Evolutionary conservation across 768 basidiomycete genomes (phyloP).

Genomic region (Lentinula sp.): DNA sequence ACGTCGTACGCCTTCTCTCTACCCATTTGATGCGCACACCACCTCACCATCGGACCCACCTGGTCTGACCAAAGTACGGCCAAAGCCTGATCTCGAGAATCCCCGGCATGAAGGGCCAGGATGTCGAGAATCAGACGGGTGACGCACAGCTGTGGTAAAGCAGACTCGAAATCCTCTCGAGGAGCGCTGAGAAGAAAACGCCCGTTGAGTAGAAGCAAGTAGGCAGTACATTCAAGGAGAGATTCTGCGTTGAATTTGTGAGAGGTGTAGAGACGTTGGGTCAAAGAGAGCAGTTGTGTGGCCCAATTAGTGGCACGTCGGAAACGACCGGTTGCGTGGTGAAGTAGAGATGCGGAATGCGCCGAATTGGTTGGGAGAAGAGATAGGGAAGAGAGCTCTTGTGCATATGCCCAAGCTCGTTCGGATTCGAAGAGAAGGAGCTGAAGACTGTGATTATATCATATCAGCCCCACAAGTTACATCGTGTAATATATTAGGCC

Average conservation of each 20-base stretch:
- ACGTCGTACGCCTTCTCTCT: constrained; percentile 75
- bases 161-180: constrained; percentile 69
- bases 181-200: constrained; percentile 60
- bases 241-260: constrained; percentile 49
- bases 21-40: constrained; percentile 88
- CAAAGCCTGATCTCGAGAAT: constrained; percentile 83
- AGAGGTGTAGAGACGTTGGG: constrained; percentile 53
- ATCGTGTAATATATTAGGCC: background rate
- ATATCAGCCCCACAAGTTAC: constrained; percentile 3
- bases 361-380: constrained; percentile 45
- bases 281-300: constrained; percentile 67
- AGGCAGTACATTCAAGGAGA: constrained; percentile 67
- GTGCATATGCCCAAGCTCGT: constrained; percentile 86
- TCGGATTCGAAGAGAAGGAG: constrained; percentile 87
- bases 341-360: constrained; percentile 53
- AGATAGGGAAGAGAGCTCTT: constrained; percentile 59
- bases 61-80: constrained; percentile 81
- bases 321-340: constrained; percentile 75
- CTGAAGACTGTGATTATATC: constrained; percentile 51
- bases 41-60: constrained; percentile 85
- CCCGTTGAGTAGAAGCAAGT: constrained; percentile 79
- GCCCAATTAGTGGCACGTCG: constrained; percentile 77
- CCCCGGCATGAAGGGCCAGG: constrained; percentile 55
- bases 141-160: constrained; percentile 69
- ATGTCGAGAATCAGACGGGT: constrained; percentile 70